A percentile compares a stretch with the other conserved stretches of the same genome.
Conservation (phyloP, 257 asterid species). For the Hygrophila difformis region DNA sequence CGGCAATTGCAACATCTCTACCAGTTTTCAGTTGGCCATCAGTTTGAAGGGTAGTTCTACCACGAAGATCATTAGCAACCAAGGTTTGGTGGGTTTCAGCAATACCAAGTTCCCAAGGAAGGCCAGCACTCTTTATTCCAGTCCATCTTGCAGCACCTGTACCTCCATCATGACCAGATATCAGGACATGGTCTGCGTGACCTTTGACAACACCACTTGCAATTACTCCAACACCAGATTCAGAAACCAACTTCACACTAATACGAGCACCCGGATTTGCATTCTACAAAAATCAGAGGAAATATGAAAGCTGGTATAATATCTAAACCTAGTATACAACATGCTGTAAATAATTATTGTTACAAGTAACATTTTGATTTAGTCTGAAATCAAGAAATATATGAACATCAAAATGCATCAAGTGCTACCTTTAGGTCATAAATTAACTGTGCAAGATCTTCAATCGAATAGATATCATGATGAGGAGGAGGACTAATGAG, state of each 20-base stretch:
- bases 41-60: slow-evolving; percentile 85
- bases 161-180: slow-evolving; percentile 99
- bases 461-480: slow-evolving; percentile 97
- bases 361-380: no score
- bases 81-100: slow-evolving; percentile 98
- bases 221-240: slow-evolving; percentile 99
- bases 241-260: slow-evolving; percentile 97
- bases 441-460: slow-evolving; percentile 97
- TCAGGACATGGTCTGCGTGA: slow-evolving; percentile 93
- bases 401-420: no score
- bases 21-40: slow-evolving; percentile 99
- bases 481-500: slow-evolving; percentile 99
- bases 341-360: no score
- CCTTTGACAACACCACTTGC: slow-evolving; percentile 99
- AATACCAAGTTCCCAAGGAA: slow-evolving; percentile 99
- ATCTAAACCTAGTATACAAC: no score
- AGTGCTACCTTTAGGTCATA: slow-evolving; percentile 81
- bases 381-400: no score
- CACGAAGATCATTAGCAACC: slow-evolving; percentile 98
- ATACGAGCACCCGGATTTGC: slow-evolving; percentile 95
- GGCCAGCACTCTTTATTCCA: slow-evolving; percentile 97
- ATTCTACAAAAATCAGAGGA: slow-evolving; percentile 35
- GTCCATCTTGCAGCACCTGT: slow-evolving; percentile 99
- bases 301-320: no score
- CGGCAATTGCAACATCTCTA: slow-evolving; percentile 93